These are phyloP conservation scores for Metschnikowia bowlesiae DNA, from an alignment of 805 yeast species.

Conservation along the genomic window DNA sequence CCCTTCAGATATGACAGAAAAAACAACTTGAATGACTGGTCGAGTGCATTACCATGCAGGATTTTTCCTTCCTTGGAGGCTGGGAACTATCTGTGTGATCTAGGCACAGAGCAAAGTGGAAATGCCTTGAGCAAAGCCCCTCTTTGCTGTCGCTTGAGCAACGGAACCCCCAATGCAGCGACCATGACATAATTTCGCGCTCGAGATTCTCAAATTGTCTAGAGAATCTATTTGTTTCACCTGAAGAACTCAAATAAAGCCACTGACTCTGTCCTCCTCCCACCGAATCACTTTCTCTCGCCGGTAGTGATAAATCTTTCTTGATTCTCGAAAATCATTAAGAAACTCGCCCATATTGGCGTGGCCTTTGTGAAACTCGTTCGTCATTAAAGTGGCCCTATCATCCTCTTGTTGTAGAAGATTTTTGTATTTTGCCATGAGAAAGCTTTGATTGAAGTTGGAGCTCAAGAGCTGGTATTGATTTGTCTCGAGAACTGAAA, in stretches of 20 bases:
- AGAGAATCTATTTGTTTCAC: too few species aligned
- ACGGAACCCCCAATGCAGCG: too few species aligned
- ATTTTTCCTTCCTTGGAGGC: neutral
- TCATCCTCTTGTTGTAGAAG: slow-evolving; percentile 7
- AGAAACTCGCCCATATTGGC: slow-evolving; percentile 18
- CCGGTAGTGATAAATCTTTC: slow-evolving; percentile 31
- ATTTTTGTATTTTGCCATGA: slow-evolving; percentile 9
- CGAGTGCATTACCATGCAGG: too few species aligned
- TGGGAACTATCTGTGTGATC: neutral
- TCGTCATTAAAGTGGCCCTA: neutral
- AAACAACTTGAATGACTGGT: neutral
- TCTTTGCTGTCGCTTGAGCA: too few species aligned
- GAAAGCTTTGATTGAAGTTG: slow-evolving; percentile 31
- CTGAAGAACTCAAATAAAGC: slow-evolving; percentile 21
- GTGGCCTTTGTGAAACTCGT: slow-evolving; percentile 1
- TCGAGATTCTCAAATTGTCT: too few species aligned
- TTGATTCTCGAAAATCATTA: slow-evolving; percentile 18
- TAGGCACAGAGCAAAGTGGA: too few species aligned
- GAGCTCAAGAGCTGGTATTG: slow-evolving; percentile 38
- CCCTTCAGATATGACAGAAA: neutral
- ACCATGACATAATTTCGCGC: too few species aligned
- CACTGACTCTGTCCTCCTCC: slow-evolving; percentile 42
- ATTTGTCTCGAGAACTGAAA: slow-evolving; percentile 29
- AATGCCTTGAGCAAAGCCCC: too few species aligned
- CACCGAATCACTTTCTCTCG: slow-evolving; percentile 38